These are phyloP conservation scores for Chondrus crispus DNA, from an alignment of 23 red algal genomes.

Conservation along the genomic window DNA sequence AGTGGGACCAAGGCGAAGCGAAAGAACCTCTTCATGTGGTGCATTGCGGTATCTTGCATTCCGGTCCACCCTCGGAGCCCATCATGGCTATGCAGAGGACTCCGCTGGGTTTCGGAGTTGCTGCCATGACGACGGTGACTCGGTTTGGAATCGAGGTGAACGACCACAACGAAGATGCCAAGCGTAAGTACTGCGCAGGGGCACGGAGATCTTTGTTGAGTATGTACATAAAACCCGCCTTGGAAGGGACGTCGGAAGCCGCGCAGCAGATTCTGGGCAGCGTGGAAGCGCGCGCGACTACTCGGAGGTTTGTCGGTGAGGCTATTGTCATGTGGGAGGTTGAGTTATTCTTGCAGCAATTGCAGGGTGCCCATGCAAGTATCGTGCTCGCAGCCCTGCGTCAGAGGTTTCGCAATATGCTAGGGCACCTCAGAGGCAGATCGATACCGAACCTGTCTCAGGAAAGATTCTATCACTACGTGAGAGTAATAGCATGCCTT, in stretches of 20 bases:
- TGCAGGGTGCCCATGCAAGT: not conserved
- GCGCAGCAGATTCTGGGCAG: not conserved
- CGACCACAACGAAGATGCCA: not conserved
- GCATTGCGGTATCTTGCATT: no score
- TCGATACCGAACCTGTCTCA: not conserved
- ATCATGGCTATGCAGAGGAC: slow-evolving; percentile 10
- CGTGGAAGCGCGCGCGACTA: not conserved
- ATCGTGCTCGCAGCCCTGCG: not conserved
- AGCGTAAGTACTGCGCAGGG: not conserved
- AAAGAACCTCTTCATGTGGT: not conserved
- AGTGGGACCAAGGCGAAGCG: not conserved
- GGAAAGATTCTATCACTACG: not conserved
- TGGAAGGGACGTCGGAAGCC: not conserved
- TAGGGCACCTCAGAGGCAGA: not conserved
- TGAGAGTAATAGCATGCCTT: not conserved
- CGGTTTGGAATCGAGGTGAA: slow-evolving; percentile 7
- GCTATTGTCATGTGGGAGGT: slow-evolving; percentile 47
- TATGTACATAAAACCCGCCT: not conserved
- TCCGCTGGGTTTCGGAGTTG: not conserved
- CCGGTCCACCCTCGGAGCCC: no score
- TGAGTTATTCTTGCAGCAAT: not conserved
- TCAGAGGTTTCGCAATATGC: not conserved
- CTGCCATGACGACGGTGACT: not conserved
- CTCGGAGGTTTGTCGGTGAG: not conserved
- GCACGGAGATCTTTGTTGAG: not conserved